phyloP scores from a whole-genome alignment of 768 basidiomycete genomes.

The Solioccasus polychromus region DNA sequence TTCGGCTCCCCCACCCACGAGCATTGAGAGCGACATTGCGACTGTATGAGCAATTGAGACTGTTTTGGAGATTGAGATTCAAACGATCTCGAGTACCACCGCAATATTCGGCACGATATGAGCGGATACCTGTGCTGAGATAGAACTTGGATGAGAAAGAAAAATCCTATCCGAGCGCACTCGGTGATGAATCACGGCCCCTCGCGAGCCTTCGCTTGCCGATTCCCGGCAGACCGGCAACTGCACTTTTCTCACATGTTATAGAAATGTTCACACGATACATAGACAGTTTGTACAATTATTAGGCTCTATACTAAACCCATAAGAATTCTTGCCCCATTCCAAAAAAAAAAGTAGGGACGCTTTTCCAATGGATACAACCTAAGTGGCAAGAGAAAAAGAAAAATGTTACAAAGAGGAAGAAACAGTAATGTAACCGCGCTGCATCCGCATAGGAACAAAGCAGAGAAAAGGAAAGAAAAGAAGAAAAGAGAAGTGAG shows the following conservation, averaged over 20 bases:
- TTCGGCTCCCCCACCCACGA: constrained; percentile 61
- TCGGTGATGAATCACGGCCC: too few species aligned
- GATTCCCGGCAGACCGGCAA: constrained; percentile 1
- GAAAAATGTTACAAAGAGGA: constrained; percentile 3
- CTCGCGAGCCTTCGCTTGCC: background rate
- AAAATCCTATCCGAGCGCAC: too few species aligned
- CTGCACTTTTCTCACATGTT: constrained; percentile 15
- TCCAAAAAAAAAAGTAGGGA: constrained; percentile 16
- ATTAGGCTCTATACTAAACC: constrained; percentile 27
- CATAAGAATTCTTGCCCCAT: constrained; percentile 17
- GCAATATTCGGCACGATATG: too few species aligned
- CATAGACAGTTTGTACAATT: constrained; percentile 21
- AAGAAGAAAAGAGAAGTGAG: background rate
- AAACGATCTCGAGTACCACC: too few species aligned
- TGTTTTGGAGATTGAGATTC: too few species aligned
- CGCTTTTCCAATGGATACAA: constrained; percentile 16
- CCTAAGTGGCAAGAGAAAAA: background rate
- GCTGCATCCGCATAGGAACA: constrained; percentile 8
- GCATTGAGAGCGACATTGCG: constrained; percentile 76
- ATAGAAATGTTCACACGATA: constrained; percentile 1
- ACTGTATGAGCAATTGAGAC: background rate
- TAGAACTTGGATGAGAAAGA: too few species aligned
- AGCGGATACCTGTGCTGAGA: too few species aligned
- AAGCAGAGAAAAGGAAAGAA: background rate
- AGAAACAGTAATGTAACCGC: background rate